Percentiles rank a stretch among this genome's conserved stretches.
Conservation (phyloP, 2,329 filamentous ascomycete species). For the Penicillium sp. region DNA sequence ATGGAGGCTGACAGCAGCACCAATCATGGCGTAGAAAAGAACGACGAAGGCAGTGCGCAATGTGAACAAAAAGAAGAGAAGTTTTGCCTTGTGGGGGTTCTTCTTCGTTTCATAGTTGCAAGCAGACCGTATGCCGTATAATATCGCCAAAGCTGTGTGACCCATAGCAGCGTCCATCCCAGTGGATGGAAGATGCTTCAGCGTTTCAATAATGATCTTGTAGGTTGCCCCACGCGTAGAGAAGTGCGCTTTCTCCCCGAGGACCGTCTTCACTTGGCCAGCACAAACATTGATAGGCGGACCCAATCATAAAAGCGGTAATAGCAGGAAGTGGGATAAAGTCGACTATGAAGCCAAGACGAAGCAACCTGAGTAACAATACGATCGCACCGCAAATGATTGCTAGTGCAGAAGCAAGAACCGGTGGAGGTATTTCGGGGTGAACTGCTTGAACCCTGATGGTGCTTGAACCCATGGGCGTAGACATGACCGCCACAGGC, state of each 20-base stretch:
- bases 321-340: constrained; percentile 9
- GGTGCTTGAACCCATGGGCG: constrained; percentile 77
- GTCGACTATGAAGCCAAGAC: constrained; percentile 55
- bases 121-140: constrained; percentile 67
- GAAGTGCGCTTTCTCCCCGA: constrained; percentile 58
- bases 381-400: constrained; percentile 74
- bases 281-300: constrained; percentile 9
- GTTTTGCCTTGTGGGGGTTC: constrained; percentile 63
- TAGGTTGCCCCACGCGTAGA: constrained; percentile 74
- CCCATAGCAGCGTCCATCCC: constrained; percentile 78
- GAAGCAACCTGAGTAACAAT: constrained; percentile 69
- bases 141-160: constrained; percentile 67
- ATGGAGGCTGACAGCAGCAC: constrained; percentile 73
- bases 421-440: constrained; percentile 55
- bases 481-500: constrained; percentile 92
- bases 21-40: constrained; percentile 80
- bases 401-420: constrained; percentile 73
- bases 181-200: constrained; percentile 64
- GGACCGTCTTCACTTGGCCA: constrained; percentile 5
- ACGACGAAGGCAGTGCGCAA: constrained; percentile 86
- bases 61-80: constrained; percentile 84
- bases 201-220: constrained; percentile 71
- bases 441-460: constrained; percentile 55
- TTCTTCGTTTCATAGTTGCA: constrained; percentile 65
- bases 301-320: constrained; percentile 8